Percentiles rank a stretch among this genome's conserved stretches.
These are phyloP conservation scores for Monascus ruber DNA, from an alignment of 2,329 filamentous ascomycete genomes.

Conservation along the genomic window DNA sequence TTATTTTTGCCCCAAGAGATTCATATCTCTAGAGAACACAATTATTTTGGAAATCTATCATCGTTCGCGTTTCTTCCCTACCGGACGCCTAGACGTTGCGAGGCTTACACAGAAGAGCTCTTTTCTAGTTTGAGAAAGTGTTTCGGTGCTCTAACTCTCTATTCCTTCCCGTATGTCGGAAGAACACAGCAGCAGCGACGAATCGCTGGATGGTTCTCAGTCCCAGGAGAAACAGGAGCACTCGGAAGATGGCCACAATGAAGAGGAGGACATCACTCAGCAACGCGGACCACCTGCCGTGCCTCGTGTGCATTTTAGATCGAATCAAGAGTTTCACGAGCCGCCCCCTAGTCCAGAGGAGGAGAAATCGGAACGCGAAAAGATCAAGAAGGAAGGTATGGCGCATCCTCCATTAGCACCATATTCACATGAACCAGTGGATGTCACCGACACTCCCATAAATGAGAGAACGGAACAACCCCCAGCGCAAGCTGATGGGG, in stretches of 20 bases:
- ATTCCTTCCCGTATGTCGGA: neutral
- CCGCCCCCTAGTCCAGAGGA: neutral
- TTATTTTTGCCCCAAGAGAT: too few species aligned
- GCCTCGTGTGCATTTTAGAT: neutral
- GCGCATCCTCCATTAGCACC: conserved; percentile 10
- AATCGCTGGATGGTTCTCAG: neutral
- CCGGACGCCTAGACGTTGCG: too few species aligned
- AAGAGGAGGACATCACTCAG: neutral
- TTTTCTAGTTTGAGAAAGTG: too few species aligned
- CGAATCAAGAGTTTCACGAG: neutral
- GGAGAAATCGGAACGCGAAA: conserved; percentile 5
- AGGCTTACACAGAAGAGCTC: too few species aligned
- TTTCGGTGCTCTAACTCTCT: too few species aligned
- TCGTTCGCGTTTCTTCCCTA: too few species aligned
- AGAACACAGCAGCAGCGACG: neutral
- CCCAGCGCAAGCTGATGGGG: neutral
- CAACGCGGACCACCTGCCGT: neutral
- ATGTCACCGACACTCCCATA: conserved; percentile 15
- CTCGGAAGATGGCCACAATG: neutral
- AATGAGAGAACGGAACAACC: conserved; percentile 3
- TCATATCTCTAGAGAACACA: too few species aligned
- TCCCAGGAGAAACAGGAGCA: neutral
- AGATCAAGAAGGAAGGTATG: conserved; percentile 2
- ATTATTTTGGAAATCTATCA: too few species aligned
- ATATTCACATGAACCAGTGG: conserved; percentile 14